phyloP scores from a whole-genome alignment of 352 stramenopile genomes.

The Phytophthora sp. region DNA sequence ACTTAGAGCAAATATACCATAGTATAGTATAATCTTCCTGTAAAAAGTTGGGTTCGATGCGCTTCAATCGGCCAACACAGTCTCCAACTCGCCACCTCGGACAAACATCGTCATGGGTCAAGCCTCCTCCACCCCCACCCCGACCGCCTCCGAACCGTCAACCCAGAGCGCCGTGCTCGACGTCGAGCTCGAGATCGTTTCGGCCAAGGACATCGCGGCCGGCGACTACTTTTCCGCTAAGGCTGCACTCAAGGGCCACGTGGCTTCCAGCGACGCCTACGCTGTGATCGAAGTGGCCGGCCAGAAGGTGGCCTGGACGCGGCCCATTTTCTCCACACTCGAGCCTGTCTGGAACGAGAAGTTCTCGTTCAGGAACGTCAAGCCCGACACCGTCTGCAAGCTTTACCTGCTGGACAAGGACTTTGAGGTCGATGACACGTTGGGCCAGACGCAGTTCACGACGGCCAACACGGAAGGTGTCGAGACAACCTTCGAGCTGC shows the following conservation, averaged over 20 bases:
- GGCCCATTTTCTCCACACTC: conserved; percentile 37
- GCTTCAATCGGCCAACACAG: conserved; percentile 7
- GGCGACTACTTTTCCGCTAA: conserved; percentile 33
- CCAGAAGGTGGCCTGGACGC: conserved; percentile 40
- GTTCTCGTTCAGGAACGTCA: conserved; percentile 46
- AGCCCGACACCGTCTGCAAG: conserved; percentile 33
- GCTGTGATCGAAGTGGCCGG: conserved; percentile 40
- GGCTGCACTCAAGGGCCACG: conserved; percentile 27
- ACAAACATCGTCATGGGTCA: conserved; percentile 24
- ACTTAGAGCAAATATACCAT: too few relatives aligned
- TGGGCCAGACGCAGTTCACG: conserved; percentile 43
- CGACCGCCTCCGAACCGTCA: not conserved
- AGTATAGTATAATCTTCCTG: too few relatives aligned
- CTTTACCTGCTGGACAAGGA: conserved; percentile 46
- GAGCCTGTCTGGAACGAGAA: conserved; percentile 44
- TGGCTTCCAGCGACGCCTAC: conserved; percentile 47
- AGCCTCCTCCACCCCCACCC: conserved; percentile 20
- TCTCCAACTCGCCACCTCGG: conserved; percentile 9
- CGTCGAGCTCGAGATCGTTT: conserved; percentile 43
- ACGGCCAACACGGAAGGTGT: conserved; percentile 31
- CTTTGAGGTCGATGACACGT: conserved; percentile 30
- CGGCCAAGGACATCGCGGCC: conserved; percentile 38
- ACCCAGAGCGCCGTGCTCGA: conserved; percentile 29
- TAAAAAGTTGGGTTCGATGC: too few relatives aligned
- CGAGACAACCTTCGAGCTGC: conserved; percentile 39